Conservation (phyloP, 2,329 filamentous ascomycete species). For the Phoma sp. region DNA sequence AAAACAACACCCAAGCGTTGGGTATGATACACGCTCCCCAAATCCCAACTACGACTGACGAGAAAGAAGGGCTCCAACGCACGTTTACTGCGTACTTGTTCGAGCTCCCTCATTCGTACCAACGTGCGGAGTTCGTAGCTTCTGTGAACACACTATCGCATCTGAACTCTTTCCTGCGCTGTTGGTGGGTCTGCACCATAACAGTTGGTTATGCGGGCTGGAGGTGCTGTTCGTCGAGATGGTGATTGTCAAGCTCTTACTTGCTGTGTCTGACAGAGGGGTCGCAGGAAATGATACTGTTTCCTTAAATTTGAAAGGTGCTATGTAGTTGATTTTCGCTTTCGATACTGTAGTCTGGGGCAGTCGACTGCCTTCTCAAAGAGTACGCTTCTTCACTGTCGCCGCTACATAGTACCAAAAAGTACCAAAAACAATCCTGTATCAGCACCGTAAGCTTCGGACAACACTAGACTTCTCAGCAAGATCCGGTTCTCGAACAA, state of each 20-base stretch:
- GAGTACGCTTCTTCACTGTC: neutral
- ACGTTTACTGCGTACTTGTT: no score
- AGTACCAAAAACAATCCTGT: neutral
- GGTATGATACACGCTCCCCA: no score
- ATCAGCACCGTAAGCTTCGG: conserved; percentile 6
- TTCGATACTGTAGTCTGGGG: no score
- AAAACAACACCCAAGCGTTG: no score
- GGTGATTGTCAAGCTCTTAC: neutral
- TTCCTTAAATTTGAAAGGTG: no score
- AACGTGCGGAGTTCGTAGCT: neutral
- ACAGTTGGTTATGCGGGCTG: neutral
- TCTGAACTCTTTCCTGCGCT: neutral
- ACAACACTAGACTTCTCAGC: conserved; percentile 19
- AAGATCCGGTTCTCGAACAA: conserved; percentile 5
- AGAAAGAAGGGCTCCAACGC: no score
- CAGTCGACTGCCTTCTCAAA: no score
- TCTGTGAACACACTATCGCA: neutral
- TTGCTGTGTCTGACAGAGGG: neutral
- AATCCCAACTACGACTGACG: no score
- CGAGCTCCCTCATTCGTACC: no score
- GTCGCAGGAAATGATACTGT: neutral
- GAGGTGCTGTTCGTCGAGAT: neutral
- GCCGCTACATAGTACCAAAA: neutral
- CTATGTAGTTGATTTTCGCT: neutral
- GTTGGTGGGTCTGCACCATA: neutral